Evolutionary conservation across 345 rosid genomes (phyloP), one percentile per base, ranked within the genome.

Genomic region (Carallia brachiata): DNA sequence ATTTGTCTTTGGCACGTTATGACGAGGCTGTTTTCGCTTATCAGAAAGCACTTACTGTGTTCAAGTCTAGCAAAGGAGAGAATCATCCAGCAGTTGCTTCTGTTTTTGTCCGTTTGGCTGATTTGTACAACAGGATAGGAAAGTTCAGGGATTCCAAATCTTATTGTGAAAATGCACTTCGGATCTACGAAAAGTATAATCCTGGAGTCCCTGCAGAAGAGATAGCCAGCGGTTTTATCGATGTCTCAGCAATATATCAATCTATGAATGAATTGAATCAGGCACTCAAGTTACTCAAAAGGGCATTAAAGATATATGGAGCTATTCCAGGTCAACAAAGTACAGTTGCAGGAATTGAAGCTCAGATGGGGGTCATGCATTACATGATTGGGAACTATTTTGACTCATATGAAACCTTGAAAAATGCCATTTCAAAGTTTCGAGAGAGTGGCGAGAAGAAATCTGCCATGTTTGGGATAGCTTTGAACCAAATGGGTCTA

Each of bases 401-500:
- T 0, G 97, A 95, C 7, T 88, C 97, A 39, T 91, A 95, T 53
- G 71, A 75, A 66, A 80, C 85, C 50, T 82, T 95, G 80, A 86
- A 87, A 69, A 84, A 82, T 17, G 86, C 97, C 5, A 73, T 88
- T 40, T 73, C 86, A 0, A 91, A 87, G 75, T 90, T 95, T 37
- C 87, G 96, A 7, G 86, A 85, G 8, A 79, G 90, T 0, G 97
- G 96, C 7, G 97, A 91, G 83, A 94, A 84, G 66, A 88, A 85
- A 65, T 81, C 97, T 0, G 91, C 91, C 6, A 70, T 87, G 72
- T 90, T 91, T 44, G 98, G 96, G 40, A 88, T 91, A 55, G 84
- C 91, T 36, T 67, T 91, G 84, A 95, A 92, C 77, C 99, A 95
- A 62, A 84, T 92, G 95, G 99, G 99, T 17, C 87, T 95, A 6